Evolutionary conservation across 768 basidiomycete genomes (phyloP).

Genomic region (Grammothele lineata): DNA sequence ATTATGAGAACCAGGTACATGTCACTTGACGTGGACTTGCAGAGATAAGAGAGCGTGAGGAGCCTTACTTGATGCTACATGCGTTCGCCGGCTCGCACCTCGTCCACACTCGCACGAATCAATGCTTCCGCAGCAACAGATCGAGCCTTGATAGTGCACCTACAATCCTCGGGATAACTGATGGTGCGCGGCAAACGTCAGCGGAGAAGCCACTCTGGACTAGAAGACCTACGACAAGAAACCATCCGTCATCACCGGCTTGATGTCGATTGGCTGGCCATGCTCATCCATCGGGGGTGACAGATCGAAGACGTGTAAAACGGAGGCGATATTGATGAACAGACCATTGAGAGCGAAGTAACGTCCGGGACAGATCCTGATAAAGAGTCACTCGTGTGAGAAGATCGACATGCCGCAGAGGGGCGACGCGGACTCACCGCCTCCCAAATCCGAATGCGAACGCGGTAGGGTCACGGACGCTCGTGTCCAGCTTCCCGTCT

Average conservation of each 20-base stretch:
- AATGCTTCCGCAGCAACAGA: background rate
- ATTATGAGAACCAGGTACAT: no score
- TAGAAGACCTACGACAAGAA: background rate
- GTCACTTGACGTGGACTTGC: no score
- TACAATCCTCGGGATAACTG: background rate
- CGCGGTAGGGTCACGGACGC: conserved; percentile 1
- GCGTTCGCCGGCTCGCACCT: no score
- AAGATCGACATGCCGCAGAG: no score
- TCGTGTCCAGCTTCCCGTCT: conserved; percentile 1
- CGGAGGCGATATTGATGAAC: conserved; percentile 7
- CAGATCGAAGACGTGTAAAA: conserved; percentile 9
- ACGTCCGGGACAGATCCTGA: conserved; percentile 9
- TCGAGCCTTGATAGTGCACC: conserved; percentile 1
- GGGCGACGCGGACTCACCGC: background rate
- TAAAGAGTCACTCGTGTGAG: background rate
- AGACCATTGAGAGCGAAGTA: conserved; percentile 1
- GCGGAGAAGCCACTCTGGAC: no score
- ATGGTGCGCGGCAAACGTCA: background rate
- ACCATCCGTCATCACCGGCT: background rate
- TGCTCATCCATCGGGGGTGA: background rate
- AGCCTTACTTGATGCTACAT: no score
- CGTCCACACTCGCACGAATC: no score
- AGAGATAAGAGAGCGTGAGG: no score
- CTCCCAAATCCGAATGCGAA: conserved; percentile 11
- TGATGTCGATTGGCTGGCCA: background rate